Percentiles rank a stretch among this genome's conserved stretches.
Evolutionary conservation across 345 rosid genomes (phyloP).

Genomic region (Angophora floribunda): DNA sequence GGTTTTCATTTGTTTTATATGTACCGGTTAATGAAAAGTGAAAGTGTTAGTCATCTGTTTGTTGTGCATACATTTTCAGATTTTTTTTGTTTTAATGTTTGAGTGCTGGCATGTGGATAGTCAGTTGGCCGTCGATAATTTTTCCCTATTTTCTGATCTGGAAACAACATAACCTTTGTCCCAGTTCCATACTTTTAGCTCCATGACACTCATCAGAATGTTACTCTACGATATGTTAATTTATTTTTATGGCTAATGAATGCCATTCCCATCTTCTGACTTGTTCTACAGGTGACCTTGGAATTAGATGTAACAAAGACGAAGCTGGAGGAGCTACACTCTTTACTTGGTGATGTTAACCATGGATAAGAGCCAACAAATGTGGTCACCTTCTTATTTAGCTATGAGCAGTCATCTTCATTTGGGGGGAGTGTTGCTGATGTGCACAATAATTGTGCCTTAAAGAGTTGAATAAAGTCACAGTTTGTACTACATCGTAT

Average conservation of each 20-base stretch:
- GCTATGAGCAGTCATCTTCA: background rate
- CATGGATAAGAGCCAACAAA: background rate
- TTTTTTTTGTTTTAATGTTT: background rate
- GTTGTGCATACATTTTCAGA: background rate
- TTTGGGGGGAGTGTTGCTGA: background rate
- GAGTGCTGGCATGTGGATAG: background rate
- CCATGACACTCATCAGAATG: background rate
- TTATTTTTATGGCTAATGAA: background rate
- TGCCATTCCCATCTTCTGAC: background rate
- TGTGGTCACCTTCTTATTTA: background rate
- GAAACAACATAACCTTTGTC: background rate
- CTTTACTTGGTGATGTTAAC: slow-evolving; percentile 11
- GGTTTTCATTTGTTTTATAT: background rate
- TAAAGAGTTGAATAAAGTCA: background rate
- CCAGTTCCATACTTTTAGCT: background rate
- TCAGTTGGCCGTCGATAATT: background rate
- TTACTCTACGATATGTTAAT: background rate
- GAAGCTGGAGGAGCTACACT: slow-evolving; percentile 40
- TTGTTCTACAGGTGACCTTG: slow-evolving; percentile 47
- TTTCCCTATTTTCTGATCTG: background rate
- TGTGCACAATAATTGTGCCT: background rate
- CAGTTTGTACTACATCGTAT: background rate
- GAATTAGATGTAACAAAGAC: slow-evolving; percentile 38
- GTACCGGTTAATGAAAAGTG: background rate
- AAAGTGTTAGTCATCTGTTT: background rate